A percentile compares a stretch with the other conserved stretches of the same genome.
These are phyloP conservation scores for Zygotorulaspora mrakii DNA, from an alignment of 1,139 yeast genomes.

Conservation along the genomic window DNA sequence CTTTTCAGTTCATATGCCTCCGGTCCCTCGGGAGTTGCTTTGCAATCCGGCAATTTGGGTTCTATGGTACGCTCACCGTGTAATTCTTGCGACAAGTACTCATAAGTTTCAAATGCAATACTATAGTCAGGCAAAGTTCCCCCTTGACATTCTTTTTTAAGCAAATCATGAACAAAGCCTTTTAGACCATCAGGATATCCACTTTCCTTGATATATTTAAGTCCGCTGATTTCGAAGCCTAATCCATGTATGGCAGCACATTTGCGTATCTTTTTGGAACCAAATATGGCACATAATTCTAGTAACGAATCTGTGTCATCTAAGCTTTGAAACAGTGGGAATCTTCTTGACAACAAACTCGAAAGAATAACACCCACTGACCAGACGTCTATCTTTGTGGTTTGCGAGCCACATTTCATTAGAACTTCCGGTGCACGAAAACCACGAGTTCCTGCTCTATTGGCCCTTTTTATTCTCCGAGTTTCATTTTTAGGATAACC, in stretches of 20 bases:
- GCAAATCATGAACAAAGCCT: constrained; percentile 31
- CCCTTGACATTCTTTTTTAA: constrained; percentile 35
- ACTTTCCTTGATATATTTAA: constrained; percentile 33
- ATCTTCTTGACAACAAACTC: constrained; percentile 66
- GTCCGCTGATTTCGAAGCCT: constrained; percentile 63
- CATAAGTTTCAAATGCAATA: constrained; percentile 39
- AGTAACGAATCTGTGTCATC: constrained; percentile 90
- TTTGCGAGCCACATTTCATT: constrained; percentile 81
- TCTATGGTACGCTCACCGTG: constrained; percentile 27
- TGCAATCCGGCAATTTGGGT: constrained; percentile 22
- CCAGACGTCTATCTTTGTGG: constrained; percentile 83
- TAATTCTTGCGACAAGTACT: constrained; percentile 30
- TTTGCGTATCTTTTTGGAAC: constrained; percentile 64
- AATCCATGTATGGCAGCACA: constrained; percentile 87
- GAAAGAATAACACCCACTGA: constrained; percentile 85
- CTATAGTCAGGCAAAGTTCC: constrained; percentile 41
- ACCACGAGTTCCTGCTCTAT: constrained; percentile 97
- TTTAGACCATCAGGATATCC: constrained; percentile 32
- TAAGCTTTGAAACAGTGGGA: constrained; percentile 83
- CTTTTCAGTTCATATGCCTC: constrained; percentile 25
- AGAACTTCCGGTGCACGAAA: constrained; percentile 93
- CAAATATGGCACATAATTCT: constrained; percentile 82
- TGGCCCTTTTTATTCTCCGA: constrained; percentile 87
- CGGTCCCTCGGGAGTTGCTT: constrained; percentile 18
- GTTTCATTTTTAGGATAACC: constrained; percentile 81